Conservation (phyloP, 2,329 filamentous ascomycete genomes). For the Penicillium sp. region DNA sequence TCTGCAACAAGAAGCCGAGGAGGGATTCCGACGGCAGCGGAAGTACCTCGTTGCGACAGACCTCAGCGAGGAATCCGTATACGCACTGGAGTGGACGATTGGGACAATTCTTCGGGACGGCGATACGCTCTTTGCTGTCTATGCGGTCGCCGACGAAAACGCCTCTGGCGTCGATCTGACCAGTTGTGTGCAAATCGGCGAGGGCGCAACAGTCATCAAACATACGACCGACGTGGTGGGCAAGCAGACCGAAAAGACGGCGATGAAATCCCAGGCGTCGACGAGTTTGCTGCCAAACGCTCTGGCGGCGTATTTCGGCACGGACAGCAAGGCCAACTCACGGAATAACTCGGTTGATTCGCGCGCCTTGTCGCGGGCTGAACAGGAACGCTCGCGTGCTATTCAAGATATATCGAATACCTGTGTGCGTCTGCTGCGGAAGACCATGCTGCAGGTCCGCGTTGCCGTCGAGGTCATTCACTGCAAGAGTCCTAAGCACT, state of each 20-base stretch:
- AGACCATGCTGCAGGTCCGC: conserved; percentile 86
- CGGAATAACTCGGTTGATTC: conserved; percentile 44
- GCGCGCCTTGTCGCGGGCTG: conserved; percentile 56
- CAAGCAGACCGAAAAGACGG: conserved; percentile 53
- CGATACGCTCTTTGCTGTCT: conserved; percentile 88
- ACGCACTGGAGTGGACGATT: conserved; percentile 95
- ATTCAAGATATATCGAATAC: conserved; percentile 80
- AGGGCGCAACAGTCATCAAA: conserved; percentile 70
- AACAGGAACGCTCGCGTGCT: conserved; percentile 75
- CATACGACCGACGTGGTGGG: conserved; percentile 70
- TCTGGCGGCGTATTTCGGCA: conserved; percentile 31
- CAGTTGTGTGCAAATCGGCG: conserved; percentile 56
- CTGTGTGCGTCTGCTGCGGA: conserved; percentile 79
- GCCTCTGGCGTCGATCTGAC: conserved; percentile 33
- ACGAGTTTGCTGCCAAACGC: conserved; percentile 27
- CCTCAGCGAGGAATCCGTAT: conserved; percentile 86
- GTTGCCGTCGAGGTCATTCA: conserved; percentile 95
- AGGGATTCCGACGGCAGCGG: conserved; percentile 71
- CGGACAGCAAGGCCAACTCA: conserved; percentile 31
- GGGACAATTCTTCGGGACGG: conserved; percentile 91
- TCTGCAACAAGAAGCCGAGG: conserved; percentile 72
- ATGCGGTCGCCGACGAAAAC: conserved; percentile 84
- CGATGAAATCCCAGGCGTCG: conserved; percentile 37
- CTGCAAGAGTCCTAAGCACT: conserved; percentile 94
- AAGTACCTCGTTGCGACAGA: conserved; percentile 97